Evolutionary conservation across 2,329 filamentous ascomycete genomes (phyloP), one percentile per base, ranked within the genome.

Genomic region (Exophiala dermatitidis): DNA sequence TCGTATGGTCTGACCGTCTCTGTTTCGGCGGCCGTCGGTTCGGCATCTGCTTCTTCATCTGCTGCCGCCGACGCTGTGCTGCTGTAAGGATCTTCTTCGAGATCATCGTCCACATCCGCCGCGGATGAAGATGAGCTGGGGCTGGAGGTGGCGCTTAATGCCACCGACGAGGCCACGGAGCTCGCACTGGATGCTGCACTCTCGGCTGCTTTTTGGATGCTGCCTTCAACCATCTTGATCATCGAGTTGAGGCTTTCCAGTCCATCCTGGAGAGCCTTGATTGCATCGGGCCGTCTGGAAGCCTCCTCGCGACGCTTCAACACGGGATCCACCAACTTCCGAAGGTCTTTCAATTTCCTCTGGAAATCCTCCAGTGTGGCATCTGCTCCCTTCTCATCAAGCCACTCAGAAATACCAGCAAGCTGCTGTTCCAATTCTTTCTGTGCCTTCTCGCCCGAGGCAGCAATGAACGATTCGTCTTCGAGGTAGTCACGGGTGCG

Each of bases 361-460:
- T 85, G 87, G 64, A 98, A 79, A 45, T 85, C 82, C 2, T 87
- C 82, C 53, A 83, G 84, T 34, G 80, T 77, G 3, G 93, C 90
- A 46, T 90, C 83, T 10, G 80, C 78, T 52, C 91, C 89, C 44
- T 90, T 90, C 10, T 81, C 87, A 67, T 95, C 93, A 55, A 98
- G 82, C 91, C 93, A 98, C 7, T 95, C 90, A 63, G 87, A 86
- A 26, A 83, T 79, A 46, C 81, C 80, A 56, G 80, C 78, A 37
- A 88, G 77, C 64, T 84, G 83, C 56, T 82, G 74, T 62, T 85
- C 79, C 8, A 97, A 77, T n/a, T 73, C 71, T 4, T 77, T 68
- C 44, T 88, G 81, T 65, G 90, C 80, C 19, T 80, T 77, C 2
- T 81, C 74, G 6, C 85, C 91, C 32, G 90, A 86, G 2, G 79